Percentiles rank a stretch among this genome's conserved stretches.
Conservation (phyloP, 2,329 filamentous ascomycete genomes). For the Pseudocercospora eumusae region DNA sequence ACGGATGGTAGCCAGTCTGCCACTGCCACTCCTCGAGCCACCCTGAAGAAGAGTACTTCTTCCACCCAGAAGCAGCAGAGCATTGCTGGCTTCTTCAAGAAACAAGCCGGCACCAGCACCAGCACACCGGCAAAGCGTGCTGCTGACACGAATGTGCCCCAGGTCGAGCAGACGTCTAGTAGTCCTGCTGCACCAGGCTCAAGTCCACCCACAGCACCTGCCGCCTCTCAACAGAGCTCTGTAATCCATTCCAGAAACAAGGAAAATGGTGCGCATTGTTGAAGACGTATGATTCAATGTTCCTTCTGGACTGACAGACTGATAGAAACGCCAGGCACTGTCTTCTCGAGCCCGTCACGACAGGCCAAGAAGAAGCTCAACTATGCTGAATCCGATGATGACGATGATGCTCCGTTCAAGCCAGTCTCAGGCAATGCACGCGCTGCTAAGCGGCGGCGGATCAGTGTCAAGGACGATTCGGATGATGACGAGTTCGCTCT, state of each 20-base stretch:
- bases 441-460: slow-evolving; percentile 59
- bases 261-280: slow-evolving; percentile 49
- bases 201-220: slow-evolving; percentile 27
- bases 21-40: slow-evolving; percentile 20
- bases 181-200: slow-evolving; percentile 21
- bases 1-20: slow-evolving; percentile 13
- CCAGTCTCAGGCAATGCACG: slow-evolving; percentile 52
- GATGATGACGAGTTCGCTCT: slow-evolving; percentile 71
- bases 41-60: slow-evolving; percentile 49
- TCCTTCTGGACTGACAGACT: slow-evolving; percentile 45
- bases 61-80: slow-evolving; percentile 59
- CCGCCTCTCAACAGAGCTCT: slow-evolving; percentile 54
- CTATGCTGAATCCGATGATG: slow-evolving; percentile 80
- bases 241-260: slow-evolving; percentile 53
- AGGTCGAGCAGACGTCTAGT: slow-evolving; percentile 21
- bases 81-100: slow-evolving; percentile 79
- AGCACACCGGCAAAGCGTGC: slow-evolving; percentile 42
- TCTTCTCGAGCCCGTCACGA: slow-evolving; percentile 72
- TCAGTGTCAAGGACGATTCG: slow-evolving; percentile 64
- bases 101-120: slow-evolving; percentile 47
- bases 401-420: slow-evolving; percentile 71
- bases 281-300: background rate
- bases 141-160: slow-evolving; percentile 28
- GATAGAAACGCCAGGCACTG: slow-evolving; percentile 49
- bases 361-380: slow-evolving; percentile 71